Base-by-base conservation (phyloP, 1,139 yeast genomes). In the Nakaseomyces kungkrabaensis region DNA sequence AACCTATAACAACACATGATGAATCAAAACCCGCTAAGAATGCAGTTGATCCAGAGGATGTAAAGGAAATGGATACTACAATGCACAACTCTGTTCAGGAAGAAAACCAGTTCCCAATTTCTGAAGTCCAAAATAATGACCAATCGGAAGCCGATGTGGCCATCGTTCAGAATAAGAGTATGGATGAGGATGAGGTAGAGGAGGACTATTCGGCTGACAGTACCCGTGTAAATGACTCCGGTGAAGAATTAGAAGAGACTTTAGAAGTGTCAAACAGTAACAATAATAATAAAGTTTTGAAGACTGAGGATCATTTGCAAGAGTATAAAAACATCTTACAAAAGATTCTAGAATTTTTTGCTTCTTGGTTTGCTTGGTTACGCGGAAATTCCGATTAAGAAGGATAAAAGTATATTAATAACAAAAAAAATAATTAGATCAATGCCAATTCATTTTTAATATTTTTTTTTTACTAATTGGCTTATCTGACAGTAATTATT, bases 291-390 rank as follows among this genome's bases (percentile, higher is more conserved):
- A 38, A 38, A 17, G 38, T 36, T 13, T 13, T n/a, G 13, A 25
- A 25, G 24, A 4, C 42, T 4, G 31, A 38, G 11, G 42, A 37
- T 6, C 40, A 17, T 13, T 17, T 38, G 31, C n/a, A 38, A 17
- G 31, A 11, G 31, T 38, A 38, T 26, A 24, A 38, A 10, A 38
- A 10, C 4, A 24, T 38, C 31, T 11, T 38, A 26, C 42, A 38
- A 38, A 38, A 7, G 4, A 38, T 38, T 13, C 29, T 38, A 6
- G 42, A 11, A 8, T 38, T 38, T n/a, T 38, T 38, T 26, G 42
- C 31, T 10, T 38, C 42, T 25, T 38, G 42, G 42, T 38, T 38
- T 26, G 42, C 42, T 9, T 38, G 42, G 42, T 25, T 38, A 38
- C 42, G 42, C 9, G 42, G 42, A 11, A 26, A 25, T n/a, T n/a